Evolutionary conservation across 306 rosid species (phyloP).

Genomic region (Rosa rugosa): DNA sequence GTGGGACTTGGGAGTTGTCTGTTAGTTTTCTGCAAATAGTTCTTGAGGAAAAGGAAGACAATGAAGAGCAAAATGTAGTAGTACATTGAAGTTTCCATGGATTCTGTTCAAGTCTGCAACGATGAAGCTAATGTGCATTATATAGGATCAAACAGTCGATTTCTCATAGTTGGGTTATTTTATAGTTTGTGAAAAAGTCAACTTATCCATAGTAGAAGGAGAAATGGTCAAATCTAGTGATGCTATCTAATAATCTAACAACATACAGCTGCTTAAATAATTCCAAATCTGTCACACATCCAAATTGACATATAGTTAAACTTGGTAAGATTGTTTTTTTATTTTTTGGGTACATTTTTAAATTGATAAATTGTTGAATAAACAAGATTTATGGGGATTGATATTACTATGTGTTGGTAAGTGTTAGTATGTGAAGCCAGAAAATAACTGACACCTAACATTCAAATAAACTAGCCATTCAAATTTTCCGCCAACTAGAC

Average conservation of each 20-base stretch:
- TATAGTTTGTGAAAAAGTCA: neutral
- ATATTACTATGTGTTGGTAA: neutral
- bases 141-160: neutral
- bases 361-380: neutral
- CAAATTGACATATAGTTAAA: neutral
- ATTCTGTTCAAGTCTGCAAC: neutral
- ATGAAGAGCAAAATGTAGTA: slow-evolving; percentile 1
- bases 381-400: neutral
- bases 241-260: slow-evolving; percentile 4
- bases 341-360: too few species aligned
- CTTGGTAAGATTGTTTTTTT: neutral
- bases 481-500: slow-evolving; percentile 31
- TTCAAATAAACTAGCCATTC: slow-evolving; percentile 33
- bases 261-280: neutral
- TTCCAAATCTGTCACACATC: neutral
- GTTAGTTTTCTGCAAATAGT: neutral
- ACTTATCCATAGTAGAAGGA: neutral
- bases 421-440: neutral
- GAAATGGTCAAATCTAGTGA: neutral
- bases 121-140: neutral
- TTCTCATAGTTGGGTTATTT: neutral
- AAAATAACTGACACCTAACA: slow-evolving; percentile 32
- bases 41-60: slow-evolving; percentile 3
- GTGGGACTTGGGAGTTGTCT: slow-evolving; percentile 36
- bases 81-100: slow-evolving; percentile 18